These are phyloP conservation scores for Aspergillus candidus DNA, from an alignment of 2,329 filamentous ascomycete species.

Conservation along the genomic window DNA sequence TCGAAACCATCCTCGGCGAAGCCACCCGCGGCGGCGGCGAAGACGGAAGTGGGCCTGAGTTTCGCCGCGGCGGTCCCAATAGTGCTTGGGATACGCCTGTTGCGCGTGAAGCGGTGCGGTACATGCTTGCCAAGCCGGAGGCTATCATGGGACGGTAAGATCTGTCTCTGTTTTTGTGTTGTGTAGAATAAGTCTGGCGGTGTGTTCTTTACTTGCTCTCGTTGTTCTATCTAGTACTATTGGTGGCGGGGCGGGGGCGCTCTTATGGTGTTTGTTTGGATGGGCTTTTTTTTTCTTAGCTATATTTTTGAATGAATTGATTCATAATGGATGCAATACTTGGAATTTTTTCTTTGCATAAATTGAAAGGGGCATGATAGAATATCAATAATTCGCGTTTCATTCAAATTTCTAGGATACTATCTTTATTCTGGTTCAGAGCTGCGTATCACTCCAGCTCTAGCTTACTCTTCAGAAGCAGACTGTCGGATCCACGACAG, in stretches of 20 bases:
- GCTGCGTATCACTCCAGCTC: no score
- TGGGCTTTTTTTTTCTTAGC: background rate
- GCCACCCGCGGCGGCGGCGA: conserved; percentile 53
- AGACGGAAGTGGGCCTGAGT: conserved; percentile 47
- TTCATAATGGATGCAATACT: background rate
- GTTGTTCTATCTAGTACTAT: background rate
- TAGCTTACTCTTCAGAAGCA: no score
- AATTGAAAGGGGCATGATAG: background rate
- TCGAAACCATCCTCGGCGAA: conserved; percentile 83
- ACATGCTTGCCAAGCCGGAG: conserved; percentile 52
- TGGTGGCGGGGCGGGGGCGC: background rate
- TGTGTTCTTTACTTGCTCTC: background rate
- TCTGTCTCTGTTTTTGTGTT: background rate
- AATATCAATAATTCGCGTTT: background rate
- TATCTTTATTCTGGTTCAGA: no score
- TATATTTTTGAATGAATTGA: background rate
- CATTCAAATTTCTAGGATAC: no score
- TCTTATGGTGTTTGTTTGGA: conserved; percentile 7
- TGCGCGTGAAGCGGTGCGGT: conserved; percentile 56
- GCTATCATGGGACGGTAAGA: conserved; percentile 21
- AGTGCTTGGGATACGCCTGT: conserved; percentile 58
- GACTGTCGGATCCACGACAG: no score
- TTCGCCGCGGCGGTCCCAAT: conserved; percentile 47
- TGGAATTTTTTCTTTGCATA: background rate
- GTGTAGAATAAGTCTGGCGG: no score